phyloP scores from a whole-genome alignment of 768 basidiomycete genomes.

The Mycena albidolilacea region DNA sequence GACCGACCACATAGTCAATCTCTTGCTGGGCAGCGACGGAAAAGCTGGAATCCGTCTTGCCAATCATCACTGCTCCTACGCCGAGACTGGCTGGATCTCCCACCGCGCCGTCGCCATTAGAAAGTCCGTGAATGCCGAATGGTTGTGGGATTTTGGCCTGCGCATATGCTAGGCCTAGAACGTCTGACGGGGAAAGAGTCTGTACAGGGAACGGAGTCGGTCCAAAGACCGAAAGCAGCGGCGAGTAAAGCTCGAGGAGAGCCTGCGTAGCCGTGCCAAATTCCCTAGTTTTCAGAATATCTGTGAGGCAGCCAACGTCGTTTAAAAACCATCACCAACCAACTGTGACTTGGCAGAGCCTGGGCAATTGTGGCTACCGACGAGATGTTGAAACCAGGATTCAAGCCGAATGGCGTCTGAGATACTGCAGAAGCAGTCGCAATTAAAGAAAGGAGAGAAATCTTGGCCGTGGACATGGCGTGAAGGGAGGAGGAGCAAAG shows the following conservation, averaged over 20 bases:
- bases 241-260: slow-evolving; percentile 48
- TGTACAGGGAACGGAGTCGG: slow-evolving; percentile 46
- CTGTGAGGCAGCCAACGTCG: not conserved
- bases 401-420: slow-evolving; percentile 31
- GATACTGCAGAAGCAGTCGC: slow-evolving; percentile 28
- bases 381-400: slow-evolving; percentile 48
- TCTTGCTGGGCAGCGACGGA: slow-evolving; percentile 44
- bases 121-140: slow-evolving; percentile 44
- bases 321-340: slow-evolving; percentile 12
- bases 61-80: slow-evolving; percentile 57
- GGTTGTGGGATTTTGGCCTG: slow-evolving; percentile 40
- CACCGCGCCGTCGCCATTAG: slow-evolving; percentile 61
- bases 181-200: slow-evolving; percentile 24
- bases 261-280: slow-evolving; percentile 48
- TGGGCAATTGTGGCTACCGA: slow-evolving; percentile 41
- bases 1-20: slow-evolving; percentile 57
- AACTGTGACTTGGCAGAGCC: slow-evolving; percentile 47
- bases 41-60: slow-evolving; percentile 31
- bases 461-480: slow-evolving; percentile 5
- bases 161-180: slow-evolving; percentile 41
- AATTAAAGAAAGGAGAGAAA: slow-evolving; percentile 34
- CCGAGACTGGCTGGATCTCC: slow-evolving; percentile 72
- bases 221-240: slow-evolving; percentile 49
- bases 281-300: slow-evolving; percentile 37
- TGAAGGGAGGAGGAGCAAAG: not conserved